A percentile compares a stretch with the other conserved stretches of the same genome.
Evolutionary conservation across 2,329 filamentous ascomycete species (phyloP).

Genomic region (Fusarium pseudonygamai): DNA sequence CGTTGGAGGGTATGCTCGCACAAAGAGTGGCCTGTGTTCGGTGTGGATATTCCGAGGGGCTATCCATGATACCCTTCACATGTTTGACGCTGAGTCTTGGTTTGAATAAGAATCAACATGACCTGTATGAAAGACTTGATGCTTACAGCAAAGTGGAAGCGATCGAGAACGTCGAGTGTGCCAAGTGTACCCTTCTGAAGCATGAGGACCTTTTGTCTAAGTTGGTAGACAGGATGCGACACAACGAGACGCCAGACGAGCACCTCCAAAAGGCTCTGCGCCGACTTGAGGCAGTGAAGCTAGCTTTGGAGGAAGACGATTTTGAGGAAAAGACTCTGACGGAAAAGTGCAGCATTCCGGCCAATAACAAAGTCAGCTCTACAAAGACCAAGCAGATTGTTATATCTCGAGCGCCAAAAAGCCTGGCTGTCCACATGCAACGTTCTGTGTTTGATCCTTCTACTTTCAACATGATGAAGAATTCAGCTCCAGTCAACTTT

Average conservation of each 20-base stretch:
- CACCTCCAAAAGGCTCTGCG: conserved; percentile 60
- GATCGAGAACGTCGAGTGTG: conserved; percentile 90
- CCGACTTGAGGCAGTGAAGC: conserved; percentile 72
- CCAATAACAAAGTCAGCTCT: conserved; percentile 74
- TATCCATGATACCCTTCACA: conserved; percentile 93
- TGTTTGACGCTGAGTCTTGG: conserved; percentile 89
- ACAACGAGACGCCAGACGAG: conserved; percentile 53
- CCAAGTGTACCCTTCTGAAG: conserved; percentile 84
- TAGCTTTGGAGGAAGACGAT: conserved; percentile 80
- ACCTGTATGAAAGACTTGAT: conserved; percentile 81
- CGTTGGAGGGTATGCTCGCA: conserved; percentile 86
- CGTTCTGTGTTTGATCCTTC: conserved; percentile 88
- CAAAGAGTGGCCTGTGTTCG: conserved; percentile 88
- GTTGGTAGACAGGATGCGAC: conserved; percentile 55
- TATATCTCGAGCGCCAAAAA: conserved; percentile 82
- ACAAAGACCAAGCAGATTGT: conserved; percentile 93
- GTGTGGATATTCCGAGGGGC: conserved; percentile 87
- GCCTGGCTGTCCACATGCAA: conserved; percentile 88
- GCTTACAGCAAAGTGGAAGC: conserved; percentile 85
- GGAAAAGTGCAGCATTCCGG: conserved; percentile 71
- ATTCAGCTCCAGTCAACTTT: conserved; percentile 81
- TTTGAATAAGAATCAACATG: conserved; percentile 66
- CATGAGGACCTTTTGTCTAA: conserved; percentile 58
- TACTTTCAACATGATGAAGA: conserved; percentile 84
- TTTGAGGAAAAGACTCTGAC: conserved; percentile 76